phyloP scores from a whole-genome alignment of 768 basidiomycete species.

The Rhizopogon salebrosus region DNA sequence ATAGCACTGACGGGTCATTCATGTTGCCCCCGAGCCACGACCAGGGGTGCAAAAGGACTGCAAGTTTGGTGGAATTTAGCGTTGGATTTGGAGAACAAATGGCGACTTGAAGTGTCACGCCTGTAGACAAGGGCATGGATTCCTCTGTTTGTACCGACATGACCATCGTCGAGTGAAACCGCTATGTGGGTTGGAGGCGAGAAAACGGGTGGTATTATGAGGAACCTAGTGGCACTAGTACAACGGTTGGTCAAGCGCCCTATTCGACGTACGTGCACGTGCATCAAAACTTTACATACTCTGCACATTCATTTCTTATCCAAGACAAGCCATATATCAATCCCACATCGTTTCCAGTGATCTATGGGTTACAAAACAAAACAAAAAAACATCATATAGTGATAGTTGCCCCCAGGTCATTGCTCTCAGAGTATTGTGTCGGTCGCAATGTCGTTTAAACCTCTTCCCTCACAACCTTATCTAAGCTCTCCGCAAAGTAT shows the following conservation, averaged over 20 bases:
- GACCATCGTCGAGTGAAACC: background rate
- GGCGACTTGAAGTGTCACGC: conserved; percentile 40
- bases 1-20: conserved; percentile 62
- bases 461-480: conserved; percentile 55
- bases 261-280: too few relatives aligned
- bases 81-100: conserved; percentile 23
- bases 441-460: conserved; percentile 19
- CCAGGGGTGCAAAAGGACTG: conserved; percentile 80
- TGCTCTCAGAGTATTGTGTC: background rate
- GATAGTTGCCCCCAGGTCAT: background rate
- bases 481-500: conserved; percentile 69
- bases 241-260: too few relatives aligned
- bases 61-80: conserved; percentile 37
- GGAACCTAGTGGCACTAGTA: too few relatives aligned
- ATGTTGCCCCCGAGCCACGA: conserved; percentile 77
- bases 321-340: too few relatives aligned
- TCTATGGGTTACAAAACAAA: background rate
- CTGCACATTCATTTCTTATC: too few relatives aligned
- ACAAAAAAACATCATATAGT: too few relatives aligned
- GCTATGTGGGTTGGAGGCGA: background rate
- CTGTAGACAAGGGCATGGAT: conserved; percentile 26
- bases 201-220: too few relatives aligned
- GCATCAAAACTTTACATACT: too few relatives aligned
- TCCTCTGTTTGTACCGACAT: conserved; percentile 6
- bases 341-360: background rate